Conservation (phyloP, 371 early-diverging fungal species). For the Nematocida sp. region DNA sequence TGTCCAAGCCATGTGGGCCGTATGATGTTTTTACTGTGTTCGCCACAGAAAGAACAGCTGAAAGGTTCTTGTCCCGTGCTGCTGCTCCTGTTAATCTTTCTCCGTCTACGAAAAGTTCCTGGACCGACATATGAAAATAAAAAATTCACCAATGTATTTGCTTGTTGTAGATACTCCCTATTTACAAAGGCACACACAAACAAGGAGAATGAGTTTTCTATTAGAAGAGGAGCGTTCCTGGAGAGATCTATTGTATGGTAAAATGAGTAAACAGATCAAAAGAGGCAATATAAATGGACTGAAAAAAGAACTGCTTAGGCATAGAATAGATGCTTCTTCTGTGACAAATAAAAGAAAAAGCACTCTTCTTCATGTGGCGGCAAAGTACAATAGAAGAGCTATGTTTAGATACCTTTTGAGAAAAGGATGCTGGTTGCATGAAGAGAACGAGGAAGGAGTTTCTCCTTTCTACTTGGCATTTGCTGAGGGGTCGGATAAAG, state of each 20-base stretch:
- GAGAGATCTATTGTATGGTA: slow-evolving; percentile 2
- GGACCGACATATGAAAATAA: slow-evolving; percentile 50
- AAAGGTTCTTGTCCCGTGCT: slow-evolving; percentile 49
- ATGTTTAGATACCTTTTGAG: slow-evolving; percentile 16
- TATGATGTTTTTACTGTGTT: slow-evolving; percentile 94
- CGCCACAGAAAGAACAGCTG: slow-evolving; percentile 79
- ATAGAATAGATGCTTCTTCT: neutral
- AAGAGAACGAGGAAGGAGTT: slow-evolving; percentile 2
- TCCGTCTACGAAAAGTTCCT: slow-evolving; percentile 52
- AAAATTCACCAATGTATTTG: slow-evolving; percentile 28
- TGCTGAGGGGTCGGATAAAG: neutral
- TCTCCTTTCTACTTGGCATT: slow-evolving; percentile 36
- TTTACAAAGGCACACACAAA: neutral
- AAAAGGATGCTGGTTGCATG: neutral
- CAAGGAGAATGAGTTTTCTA: slow-evolving; percentile 23
- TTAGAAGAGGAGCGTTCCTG: neutral
- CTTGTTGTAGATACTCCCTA: slow-evolving; percentile 3
- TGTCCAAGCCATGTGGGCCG: slow-evolving; percentile 98
- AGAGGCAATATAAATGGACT: neutral
- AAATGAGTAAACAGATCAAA: slow-evolving; percentile 22
- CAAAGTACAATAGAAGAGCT: slow-evolving; percentile 11
- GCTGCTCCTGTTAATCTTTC: slow-evolving; percentile 41
- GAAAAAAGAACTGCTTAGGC: neutral
- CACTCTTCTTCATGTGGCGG: slow-evolving; percentile 38
- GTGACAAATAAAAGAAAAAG: neutral